These are phyloP conservation scores for Fusarium sp. DNA, from an alignment of 2,329 filamentous ascomycete genomes.

Conservation along the genomic window DNA sequence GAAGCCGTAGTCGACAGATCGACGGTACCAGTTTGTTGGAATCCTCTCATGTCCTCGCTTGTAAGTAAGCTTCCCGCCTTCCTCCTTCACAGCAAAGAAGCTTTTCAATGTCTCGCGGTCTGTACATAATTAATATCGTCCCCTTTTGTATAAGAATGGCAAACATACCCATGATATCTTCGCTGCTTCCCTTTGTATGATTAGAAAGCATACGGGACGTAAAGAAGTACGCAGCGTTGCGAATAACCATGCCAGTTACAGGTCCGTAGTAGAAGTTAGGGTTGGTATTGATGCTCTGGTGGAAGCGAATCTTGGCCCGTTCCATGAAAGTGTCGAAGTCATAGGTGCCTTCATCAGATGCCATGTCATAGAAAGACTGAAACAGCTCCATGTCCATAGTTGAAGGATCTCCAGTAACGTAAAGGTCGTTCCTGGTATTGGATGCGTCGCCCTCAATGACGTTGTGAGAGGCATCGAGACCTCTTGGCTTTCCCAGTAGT, in stretches of 20 bases:
- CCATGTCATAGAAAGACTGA: slow-evolving; percentile 17
- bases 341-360: slow-evolving; percentile 14
- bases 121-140: background rate
- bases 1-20: slow-evolving; percentile 13
- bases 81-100: slow-evolving; percentile 12
- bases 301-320: slow-evolving; percentile 12
- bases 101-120: slow-evolving; percentile 13
- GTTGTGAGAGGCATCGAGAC: slow-evolving; percentile 18
- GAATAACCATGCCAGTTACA: slow-evolving; percentile 21
- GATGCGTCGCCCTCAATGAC: slow-evolving; percentile 27
- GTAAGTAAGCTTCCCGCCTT: slow-evolving; percentile 8
- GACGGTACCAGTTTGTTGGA: slow-evolving; percentile 25
- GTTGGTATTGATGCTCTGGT: slow-evolving; percentile 6
- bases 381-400: slow-evolving; percentile 13
- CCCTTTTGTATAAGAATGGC: rapidly evolving
- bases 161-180: background rate
- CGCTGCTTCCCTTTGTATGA: slow-evolving; percentile 9
- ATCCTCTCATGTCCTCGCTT: slow-evolving; percentile 28
- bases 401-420: slow-evolving; percentile 22
- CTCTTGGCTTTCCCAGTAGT: slow-evolving; percentile 18
- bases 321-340: slow-evolving; percentile 15
- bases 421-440: slow-evolving; percentile 18
- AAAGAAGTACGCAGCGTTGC: slow-evolving; percentile 24
- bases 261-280: slow-evolving; percentile 32
- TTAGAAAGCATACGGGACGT: slow-evolving; percentile 16